Percentiles rank a stretch among this genome's conserved stretches.
Evolutionary conservation across 192 early-diverging fungal genomes (phyloP).

Genomic region (Backusella luteola): DNA sequence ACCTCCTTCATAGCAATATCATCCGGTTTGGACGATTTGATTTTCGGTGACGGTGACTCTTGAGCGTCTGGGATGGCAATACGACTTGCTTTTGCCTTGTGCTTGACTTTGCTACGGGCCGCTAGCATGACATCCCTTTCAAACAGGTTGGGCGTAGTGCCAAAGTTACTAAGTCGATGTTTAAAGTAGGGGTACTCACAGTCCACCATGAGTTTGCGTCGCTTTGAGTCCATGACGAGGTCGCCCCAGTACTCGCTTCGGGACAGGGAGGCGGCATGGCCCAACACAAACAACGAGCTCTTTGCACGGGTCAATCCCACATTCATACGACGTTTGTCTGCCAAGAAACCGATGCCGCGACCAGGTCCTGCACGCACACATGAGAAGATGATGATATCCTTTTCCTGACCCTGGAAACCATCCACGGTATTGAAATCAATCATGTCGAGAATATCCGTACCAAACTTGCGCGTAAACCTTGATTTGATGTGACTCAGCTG

Average conservation of each 20-base stretch:
- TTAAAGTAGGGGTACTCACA: not conserved
- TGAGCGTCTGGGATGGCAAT: not conserved
- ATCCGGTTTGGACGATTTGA: not conserved
- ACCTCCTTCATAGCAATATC: not conserved
- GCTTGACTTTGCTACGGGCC: not conserved
- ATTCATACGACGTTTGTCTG: slow-evolving; percentile 88
- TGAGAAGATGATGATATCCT: slow-evolving; percentile 95
- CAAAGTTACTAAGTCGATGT: not conserved
- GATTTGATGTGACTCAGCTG: slow-evolving; percentile 74
- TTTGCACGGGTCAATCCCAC: slow-evolving; percentile 88
- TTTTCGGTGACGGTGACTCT: not conserved
- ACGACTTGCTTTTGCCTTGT: not conserved
- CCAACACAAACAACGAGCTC: slow-evolving; percentile 79
- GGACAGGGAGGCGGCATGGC: slow-evolving; percentile 61
- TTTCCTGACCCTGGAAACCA: slow-evolving; percentile 97
- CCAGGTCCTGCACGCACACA: slow-evolving; percentile 75
- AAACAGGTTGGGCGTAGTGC: not conserved
- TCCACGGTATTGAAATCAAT: slow-evolving; percentile 96
- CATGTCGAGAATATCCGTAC: slow-evolving; percentile 54
- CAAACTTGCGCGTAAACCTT: slow-evolving; percentile 65
- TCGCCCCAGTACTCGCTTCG: slow-evolving; percentile 68
- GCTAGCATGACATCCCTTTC: not conserved
- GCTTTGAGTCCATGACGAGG: slow-evolving; percentile 68
- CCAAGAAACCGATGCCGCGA: slow-evolving; percentile 76
- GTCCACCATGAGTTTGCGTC: slow-evolving; percentile 17